A percentile compares a stretch with the other conserved stretches of the same genome.
Evolutionary conservation across 352 stramenopile genomes (phyloP).

Genomic region (Globisporangium recalcitrans): DNA sequence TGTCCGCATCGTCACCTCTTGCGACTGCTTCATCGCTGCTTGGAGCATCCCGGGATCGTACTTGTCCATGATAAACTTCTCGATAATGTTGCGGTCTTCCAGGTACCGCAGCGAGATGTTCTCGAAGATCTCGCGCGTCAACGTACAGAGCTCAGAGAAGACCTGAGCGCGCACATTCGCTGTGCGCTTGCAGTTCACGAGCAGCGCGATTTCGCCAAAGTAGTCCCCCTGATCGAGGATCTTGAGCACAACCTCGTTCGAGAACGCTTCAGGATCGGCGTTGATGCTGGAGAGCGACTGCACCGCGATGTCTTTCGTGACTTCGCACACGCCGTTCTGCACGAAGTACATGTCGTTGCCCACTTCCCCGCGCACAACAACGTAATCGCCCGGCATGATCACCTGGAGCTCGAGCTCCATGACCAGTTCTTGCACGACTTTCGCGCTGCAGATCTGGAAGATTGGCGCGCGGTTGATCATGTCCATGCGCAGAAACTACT

Average conservation of each 20-base stretch:
- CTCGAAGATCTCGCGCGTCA: constrained; percentile 74
- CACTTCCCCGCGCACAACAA: constrained; percentile 76
- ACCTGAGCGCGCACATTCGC: constrained; percentile 66
- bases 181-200: constrained; percentile 84
- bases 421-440: constrained; percentile 81
- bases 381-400: constrained; percentile 83
- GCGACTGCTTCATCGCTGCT: constrained; percentile 68
- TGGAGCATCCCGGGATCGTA: constrained; percentile 74
- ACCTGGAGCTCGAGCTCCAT: constrained; percentile 80
- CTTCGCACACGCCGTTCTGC: constrained; percentile 68
- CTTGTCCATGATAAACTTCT: constrained; percentile 85
- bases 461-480: constrained; percentile 87
- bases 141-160: constrained; percentile 72
- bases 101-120: constrained; percentile 69
- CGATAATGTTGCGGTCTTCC: constrained; percentile 73
- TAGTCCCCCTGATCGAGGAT: constrained; percentile 69
- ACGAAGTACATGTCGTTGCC: constrained; percentile 89
- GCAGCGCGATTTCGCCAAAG: constrained; percentile 74
- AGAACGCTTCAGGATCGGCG: not conserved
- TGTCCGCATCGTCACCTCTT: constrained; percentile 53
- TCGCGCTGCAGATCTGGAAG: constrained; percentile 74
- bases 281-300: constrained; percentile 9
- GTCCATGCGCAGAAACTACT: constrained; percentile 78
- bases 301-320: constrained; percentile 56
- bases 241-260: constrained; percentile 66